Percentiles rank a stretch among this genome's conserved stretches.
Evolutionary conservation across 1,284 basidiomycete species (phyloP).

Genomic region (Puccinia hordei): DNA sequence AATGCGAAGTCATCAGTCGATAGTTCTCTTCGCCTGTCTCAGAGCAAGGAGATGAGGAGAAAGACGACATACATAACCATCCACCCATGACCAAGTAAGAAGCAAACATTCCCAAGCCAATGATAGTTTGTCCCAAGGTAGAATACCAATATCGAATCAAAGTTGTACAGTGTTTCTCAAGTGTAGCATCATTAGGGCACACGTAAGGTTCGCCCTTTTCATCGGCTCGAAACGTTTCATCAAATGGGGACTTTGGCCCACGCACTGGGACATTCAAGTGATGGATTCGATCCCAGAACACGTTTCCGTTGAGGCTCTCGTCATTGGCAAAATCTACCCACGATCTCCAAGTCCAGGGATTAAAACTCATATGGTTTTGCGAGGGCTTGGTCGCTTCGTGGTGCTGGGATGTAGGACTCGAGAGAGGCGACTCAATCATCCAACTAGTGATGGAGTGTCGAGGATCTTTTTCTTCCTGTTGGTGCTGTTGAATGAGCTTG

Average conservation of each 20-base stretch:
- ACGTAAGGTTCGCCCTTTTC: background rate
- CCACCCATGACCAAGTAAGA: constrained; percentile 7
- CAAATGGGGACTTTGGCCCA: background rate
- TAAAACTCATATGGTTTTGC: background rate
- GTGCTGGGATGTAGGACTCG: background rate
- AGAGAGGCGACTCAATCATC: background rate
- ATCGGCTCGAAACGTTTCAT: background rate
- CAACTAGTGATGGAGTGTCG: constrained; percentile 22
- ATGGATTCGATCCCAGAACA: constrained; percentile 3
- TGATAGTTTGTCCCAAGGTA: constrained; percentile 17
- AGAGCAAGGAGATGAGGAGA: background rate
- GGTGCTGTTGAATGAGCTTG: background rate
- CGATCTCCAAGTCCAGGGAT: constrained; percentile 23
- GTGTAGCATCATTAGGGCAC: background rate
- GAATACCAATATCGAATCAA: constrained; percentile 27
- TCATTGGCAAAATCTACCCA: constrained; percentile 31
- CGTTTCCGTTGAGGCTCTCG: background rate
- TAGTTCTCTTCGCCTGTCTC: background rate
- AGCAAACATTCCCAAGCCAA: constrained; percentile 11
- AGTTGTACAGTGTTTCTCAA: constrained; percentile 14
- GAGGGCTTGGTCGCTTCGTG: background rate
- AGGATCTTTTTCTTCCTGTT: background rate
- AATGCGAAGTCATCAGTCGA: background rate
- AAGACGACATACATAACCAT: constrained; percentile 10
- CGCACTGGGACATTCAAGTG: background rate